These are phyloP conservation scores for Hericium rajendrae DNA, from an alignment of 768 basidiomycete species.

Conservation along the genomic window DNA sequence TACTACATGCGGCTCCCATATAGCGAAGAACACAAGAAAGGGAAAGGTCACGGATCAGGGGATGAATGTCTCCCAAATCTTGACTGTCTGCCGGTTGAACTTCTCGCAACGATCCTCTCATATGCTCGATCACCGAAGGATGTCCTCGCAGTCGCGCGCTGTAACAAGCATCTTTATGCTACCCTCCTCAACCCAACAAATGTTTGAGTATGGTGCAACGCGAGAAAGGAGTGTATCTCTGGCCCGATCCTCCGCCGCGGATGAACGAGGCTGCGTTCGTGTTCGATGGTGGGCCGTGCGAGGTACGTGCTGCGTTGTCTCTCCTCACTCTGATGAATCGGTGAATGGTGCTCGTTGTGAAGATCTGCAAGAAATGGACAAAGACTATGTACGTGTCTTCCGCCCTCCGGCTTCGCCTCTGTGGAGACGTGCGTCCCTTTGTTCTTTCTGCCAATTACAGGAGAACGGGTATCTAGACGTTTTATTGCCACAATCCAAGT, in stretches of 20 bases:
- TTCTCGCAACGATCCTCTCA: constrained; percentile 53
- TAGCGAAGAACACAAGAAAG: no score
- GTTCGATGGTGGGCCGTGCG: constrained; percentile 49
- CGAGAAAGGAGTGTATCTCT: constrained; percentile 30
- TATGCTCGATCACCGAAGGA: constrained; percentile 42
- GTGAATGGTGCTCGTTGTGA: neutral
- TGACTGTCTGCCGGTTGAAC: constrained; percentile 43
- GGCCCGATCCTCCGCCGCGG: constrained; percentile 30
- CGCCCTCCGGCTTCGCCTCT: neutral
- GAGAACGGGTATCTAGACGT: neutral
- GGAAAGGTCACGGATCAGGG: no score
- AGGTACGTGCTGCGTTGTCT: constrained; percentile 27
- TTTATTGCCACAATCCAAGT: neutral
- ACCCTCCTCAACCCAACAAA: constrained; percentile 38
- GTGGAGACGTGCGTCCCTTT: neutral
- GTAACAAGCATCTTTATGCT: constrained; percentile 42
- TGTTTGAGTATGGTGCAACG: constrained; percentile 49
- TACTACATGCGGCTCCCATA: no score
- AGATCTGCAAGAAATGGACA: neutral
- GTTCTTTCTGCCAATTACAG: neutral
- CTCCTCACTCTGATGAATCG: neutral
- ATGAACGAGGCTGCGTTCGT: constrained; percentile 51
- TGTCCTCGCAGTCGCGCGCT: constrained; percentile 49
- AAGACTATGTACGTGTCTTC: neutral
- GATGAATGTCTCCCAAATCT: neutral